Evolutionary conservation across 257 asterid species (phyloP), one percentile per base, ranked within the genome.

Genomic region (Avicennia marina): DNA sequence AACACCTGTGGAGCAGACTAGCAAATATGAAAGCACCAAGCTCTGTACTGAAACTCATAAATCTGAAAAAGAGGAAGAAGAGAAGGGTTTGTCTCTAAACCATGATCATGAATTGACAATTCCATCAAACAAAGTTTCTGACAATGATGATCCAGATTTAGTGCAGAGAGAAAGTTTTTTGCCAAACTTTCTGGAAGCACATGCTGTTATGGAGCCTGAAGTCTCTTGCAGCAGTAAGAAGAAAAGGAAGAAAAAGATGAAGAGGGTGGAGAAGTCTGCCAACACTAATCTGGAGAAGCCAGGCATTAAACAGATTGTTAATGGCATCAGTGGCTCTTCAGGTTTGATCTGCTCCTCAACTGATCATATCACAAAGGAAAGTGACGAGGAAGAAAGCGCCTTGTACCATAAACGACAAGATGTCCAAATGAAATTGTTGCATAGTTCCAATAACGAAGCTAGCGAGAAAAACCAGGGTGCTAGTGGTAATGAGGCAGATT

Each of bases 181-280:
- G 24, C 53, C 13, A 3, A 24, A 61, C 19, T 38, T 21, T 39
- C 20, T 58, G 47, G 73, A 56, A 19, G 36, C 62, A 17, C 53
- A 60, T 64, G 57, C 39, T 61, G 62, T 24, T 32, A 16, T 22
- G 44, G 69, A 62, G 36, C 69, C 63, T 54, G 41, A 54, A 31
- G 48, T 50, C 46, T 22, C 61, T 24, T 24, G 24, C 42, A 50
- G 53, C 62, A 22, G 6, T 24, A 57, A 36, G 60, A 25, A 39
- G 69, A 49, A 54, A 29, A 36, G 13, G 45, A 64, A n/a, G 39
- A 66, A 52, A 52, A 55, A 57, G 57, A 62, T 19, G 36, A 70
- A 56, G 62, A 31, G 11, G 60, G 40, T 0, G 47, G 69, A 61
- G 75, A 71, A 71, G 60, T 45, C 71, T 60, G 74, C 66, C 25